Evolutionary conservation across 2,329 filamentous ascomycete species (phyloP).

Genomic region (Botrytis medusae): DNA sequence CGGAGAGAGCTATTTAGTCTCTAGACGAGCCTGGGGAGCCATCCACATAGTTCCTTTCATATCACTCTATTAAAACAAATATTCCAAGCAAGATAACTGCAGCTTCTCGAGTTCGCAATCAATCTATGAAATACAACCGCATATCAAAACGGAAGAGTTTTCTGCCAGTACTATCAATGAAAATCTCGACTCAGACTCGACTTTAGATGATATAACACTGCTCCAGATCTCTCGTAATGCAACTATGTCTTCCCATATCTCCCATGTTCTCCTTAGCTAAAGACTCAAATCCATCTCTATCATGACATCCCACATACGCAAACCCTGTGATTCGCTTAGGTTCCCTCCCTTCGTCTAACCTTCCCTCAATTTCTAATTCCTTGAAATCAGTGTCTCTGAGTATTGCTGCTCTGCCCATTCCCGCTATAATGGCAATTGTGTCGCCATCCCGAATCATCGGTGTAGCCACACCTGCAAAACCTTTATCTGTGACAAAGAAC

Average conservation of each 20-base stretch:
- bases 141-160: not conserved
- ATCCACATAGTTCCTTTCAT: not conserved
- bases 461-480: constrained; percentile 4
- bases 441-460: constrained; percentile 8
- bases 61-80: not conserved
- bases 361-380: not conserved
- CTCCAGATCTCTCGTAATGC: not conserved
- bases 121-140: not conserved
- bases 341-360: not conserved
- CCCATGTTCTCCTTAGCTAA: not conserved
- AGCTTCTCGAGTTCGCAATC: not conserved
- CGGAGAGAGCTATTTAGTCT: not conserved
- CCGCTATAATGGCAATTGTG: not conserved
- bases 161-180: too few species aligned
- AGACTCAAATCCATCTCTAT: not conserved
- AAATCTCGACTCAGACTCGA: not conserved
- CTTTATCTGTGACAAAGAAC: constrained; percentile 10
- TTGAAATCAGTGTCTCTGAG: not conserved
- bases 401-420: not conserved
- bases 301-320: constrained; percentile 13
- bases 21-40: not conserved
- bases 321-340: constrained; percentile 4
- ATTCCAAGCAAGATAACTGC: not conserved
- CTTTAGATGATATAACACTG: not conserved
- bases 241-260: not conserved